phyloP scores from a whole-genome alignment of 179 eudicot genomes.

The Beta lomatogona region DNA sequence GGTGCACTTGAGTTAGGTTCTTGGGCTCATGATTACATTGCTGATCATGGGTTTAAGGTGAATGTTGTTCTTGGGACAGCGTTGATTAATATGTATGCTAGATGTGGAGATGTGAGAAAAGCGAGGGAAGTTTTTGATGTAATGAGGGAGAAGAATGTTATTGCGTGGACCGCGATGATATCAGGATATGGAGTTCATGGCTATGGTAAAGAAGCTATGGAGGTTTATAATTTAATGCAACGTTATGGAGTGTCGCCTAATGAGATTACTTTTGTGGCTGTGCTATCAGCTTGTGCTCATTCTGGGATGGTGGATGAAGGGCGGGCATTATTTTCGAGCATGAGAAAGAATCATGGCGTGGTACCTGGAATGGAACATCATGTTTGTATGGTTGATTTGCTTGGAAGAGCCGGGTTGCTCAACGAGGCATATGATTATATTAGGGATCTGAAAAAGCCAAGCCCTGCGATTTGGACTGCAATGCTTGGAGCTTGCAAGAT shows the following conservation, averaged over 20 bases:
- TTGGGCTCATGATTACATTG: conserved; percentile 29
- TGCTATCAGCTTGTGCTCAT: conserved; percentile 42
- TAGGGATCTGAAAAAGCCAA: conserved; percentile 19
- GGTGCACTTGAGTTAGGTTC: conserved; percentile 37
- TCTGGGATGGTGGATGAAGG: conserved; percentile 38
- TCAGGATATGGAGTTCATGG: conserved; percentile 43
- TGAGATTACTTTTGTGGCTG: conserved; percentile 35
- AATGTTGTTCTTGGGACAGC: conserved; percentile 30
- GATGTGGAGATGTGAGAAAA: conserved; percentile 34
- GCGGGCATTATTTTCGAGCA: conserved; percentile 22
- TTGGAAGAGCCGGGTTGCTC: conserved; percentile 41
- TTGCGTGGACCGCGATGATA: conserved; percentile 40
- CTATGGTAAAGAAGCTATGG: conserved; percentile 36
- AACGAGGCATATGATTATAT: conserved; percentile 30
- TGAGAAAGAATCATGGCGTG: conserved; percentile 27
- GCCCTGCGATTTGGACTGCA: conserved; percentile 38
- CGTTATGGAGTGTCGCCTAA: conserved; percentile 24
- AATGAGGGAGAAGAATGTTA: conserved; percentile 35
- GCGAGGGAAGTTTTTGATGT: conserved; percentile 38
- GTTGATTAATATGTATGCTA: conserved; percentile 36
- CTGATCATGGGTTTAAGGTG: conserved; percentile 16
- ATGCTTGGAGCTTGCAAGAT: conserved; percentile 42
- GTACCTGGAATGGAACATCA: conserved; percentile 32
- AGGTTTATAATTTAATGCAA: conserved; percentile 28
- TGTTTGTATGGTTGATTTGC: conserved; percentile 42